Conservation (phyloP, 2,329 filamentous ascomycete species). For the Pezicula neosporulosa region DNA sequence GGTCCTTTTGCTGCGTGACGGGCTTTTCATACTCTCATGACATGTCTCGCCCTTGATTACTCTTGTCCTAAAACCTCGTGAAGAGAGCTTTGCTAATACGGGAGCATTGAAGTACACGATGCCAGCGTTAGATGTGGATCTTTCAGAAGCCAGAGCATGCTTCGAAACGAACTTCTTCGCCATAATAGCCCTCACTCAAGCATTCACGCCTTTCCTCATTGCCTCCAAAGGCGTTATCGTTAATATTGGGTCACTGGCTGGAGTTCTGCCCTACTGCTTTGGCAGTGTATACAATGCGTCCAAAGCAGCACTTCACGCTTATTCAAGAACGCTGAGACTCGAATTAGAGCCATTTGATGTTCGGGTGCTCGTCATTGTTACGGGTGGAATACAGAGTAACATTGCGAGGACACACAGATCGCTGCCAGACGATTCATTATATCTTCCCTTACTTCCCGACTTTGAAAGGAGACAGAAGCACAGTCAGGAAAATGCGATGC, state of each 20-base stretch:
- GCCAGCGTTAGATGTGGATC: neutral
- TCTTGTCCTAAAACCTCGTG: too few species aligned
- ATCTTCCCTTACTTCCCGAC: conserved; percentile 1
- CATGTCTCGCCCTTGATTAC: too few species aligned
- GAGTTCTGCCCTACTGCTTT: conserved; percentile 43
- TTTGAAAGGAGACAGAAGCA: neutral
- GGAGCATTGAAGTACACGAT: neutral
- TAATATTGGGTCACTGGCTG: conserved; percentile 34
- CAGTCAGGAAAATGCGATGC: conserved; percentile 1
- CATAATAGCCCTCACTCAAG: conserved; percentile 15
- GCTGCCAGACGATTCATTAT: conserved; percentile 3
- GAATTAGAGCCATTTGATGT: conserved; percentile 10
- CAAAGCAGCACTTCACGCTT: conserved; percentile 9
- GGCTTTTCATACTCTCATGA: too few species aligned
- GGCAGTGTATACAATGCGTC: conserved; percentile 41
- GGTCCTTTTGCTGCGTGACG: too few species aligned
- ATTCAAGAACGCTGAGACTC: conserved; percentile 5
- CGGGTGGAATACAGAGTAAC: conserved; percentile 4
- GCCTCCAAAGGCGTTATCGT: conserved; percentile 35
- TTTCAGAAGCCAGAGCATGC: neutral
- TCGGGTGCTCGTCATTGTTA: conserved; percentile 4
- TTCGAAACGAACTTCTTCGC: conserved; percentile 1
- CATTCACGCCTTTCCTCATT: conserved; percentile 18
- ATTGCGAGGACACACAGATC: conserved; percentile 1
- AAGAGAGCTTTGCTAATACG: too few species aligned